Evolutionary conservation across 495 filamentous ascomycete genomes (phyloP), one percentile per base, ranked within the genome.

Genomic region (Aspergillus sclerotiicarbonarius): DNA sequence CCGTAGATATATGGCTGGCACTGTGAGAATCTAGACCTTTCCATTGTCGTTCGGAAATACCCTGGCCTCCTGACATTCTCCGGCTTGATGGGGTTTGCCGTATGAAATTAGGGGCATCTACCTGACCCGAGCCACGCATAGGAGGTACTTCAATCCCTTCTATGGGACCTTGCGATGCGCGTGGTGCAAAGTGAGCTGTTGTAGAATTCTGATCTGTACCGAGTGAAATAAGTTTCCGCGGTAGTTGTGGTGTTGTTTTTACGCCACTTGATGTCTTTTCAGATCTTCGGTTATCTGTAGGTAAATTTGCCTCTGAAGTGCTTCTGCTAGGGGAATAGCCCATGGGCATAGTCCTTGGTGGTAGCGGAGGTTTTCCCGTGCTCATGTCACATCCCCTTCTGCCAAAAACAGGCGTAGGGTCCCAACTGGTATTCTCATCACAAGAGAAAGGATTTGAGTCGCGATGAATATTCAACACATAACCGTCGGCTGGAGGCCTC

Each of bases 401-500:
- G 30, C 16, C 20, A 21, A 52, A 31, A 3, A 10, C 33, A 9
- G 43, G 18, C 21, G 39, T 35, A 31, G 57, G 30, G 33, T 90
- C 81, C 94, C 94, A 98, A 61, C 96, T 90, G 9, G 85, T 81
- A 61, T 90, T 84, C 21, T 84, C 71, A 2, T 83, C 84, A 8
- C 76, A 71, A 15, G 74, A 78, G 63, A 95, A 97, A 1, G 94
- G 94, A 67, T 98, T 98, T 8, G 87, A 82, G 7, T 84, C 87
- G 25, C 91, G 82, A 47, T 84, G 76, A 2, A 83, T 79, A 71
- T 96, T 96, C 10, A 87, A 80, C 16, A 87, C 71, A 39, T 81
- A 75, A 8, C 80, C 80, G 25, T 75, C 72, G 21, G 76, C 74
- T 3, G 91, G 88, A 19, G 90, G 85, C 35, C 78, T 78, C 29